Conservation (phyloP, 176 grass and related monocot genomes). For the Aechmea fasciata region DNA sequence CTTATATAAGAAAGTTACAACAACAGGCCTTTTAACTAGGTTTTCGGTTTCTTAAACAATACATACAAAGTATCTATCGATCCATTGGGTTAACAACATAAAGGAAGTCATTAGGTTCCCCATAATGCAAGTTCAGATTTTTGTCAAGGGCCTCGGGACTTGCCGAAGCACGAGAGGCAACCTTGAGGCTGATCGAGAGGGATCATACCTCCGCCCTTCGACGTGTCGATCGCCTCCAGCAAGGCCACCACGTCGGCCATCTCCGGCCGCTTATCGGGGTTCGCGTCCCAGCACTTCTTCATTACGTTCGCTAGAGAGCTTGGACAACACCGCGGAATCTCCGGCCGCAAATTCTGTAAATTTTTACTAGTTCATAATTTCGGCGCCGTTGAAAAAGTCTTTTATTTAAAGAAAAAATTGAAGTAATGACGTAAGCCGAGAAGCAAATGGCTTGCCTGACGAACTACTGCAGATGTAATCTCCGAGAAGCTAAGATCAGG, state of each 20-base stretch:
- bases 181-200: constrained; percentile 62
- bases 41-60: not conserved
- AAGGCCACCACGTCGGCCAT: constrained; percentile 82
- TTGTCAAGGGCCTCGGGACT: constrained; percentile 56
- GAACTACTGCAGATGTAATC: constrained; percentile 97
- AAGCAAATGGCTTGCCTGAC: constrained; percentile 46
- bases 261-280: constrained; percentile 80
- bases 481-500: constrained; percentile 97
- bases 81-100: not conserved
- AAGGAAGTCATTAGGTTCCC: not conserved
- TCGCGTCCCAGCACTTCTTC: constrained; percentile 99
- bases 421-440: not conserved
- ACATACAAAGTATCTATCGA: not conserved
- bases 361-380: too few species aligned
- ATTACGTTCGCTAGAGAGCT: constrained; percentile 79
- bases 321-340: constrained; percentile 94
- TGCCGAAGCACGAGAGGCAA: constrained; percentile 66
- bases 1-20: not conserved
- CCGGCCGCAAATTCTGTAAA: constrained; percentile 84
- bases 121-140: not conserved
- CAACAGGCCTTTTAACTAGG: not conserved
- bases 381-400: too few species aligned
- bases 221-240: constrained; percentile 94
- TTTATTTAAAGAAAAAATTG: not conserved
- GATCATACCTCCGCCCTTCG: constrained; percentile 95